phyloP scores from a whole-genome alignment of 108 stramenopile species.

The Pseudonitzschia delicatissima region DNA sequence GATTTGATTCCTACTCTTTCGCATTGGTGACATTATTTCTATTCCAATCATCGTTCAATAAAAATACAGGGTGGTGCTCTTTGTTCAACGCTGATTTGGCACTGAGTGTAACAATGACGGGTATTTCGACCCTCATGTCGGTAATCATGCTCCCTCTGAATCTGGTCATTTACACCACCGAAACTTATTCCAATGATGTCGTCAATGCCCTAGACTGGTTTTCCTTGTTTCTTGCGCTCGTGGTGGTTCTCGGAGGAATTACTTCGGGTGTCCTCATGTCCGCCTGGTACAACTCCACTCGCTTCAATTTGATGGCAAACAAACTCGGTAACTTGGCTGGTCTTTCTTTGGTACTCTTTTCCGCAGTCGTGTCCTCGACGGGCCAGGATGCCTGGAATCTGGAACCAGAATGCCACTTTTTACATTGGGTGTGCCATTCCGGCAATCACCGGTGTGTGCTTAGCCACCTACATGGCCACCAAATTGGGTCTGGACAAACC shows the following conservation, averaged over 20 bases:
- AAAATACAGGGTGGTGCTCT: conserved; percentile 46
- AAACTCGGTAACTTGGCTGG: conserved; percentile 81
- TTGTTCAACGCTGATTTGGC: conserved; percentile 78
- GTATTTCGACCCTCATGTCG: conserved; percentile 78
- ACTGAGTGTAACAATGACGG: conserved; percentile 88
- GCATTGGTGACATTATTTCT: no score
- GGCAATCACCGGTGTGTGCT: conserved; percentile 54
- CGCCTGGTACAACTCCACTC: conserved; percentile 36
- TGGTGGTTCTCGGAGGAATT: conserved; percentile 80
- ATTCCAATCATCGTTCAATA: neutral
- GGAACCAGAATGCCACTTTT: conserved; percentile 67
- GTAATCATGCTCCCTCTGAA: conserved; percentile 83
- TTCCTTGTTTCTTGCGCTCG: conserved; percentile 64
- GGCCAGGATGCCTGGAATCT: conserved; percentile 49
- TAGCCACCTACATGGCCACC: conserved; percentile 60
- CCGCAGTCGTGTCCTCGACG: conserved; percentile 59
- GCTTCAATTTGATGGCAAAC: conserved; percentile 53
- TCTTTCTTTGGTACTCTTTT: conserved; percentile 64
- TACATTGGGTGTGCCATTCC: conserved; percentile 76
- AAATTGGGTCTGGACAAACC: conserved; percentile 68
- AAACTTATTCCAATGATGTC: conserved; percentile 63
- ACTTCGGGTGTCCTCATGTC: conserved; percentile 48
- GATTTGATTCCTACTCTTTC: neutral
- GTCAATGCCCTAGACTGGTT: conserved; percentile 71
- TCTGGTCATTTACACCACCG: conserved; percentile 69